A percentile compares a stretch with the other conserved stretches of the same genome.
These are phyloP conservation scores for Hura crepitans DNA, from an alignment of 441 rosid genomes.

Conservation along the genomic window DNA sequence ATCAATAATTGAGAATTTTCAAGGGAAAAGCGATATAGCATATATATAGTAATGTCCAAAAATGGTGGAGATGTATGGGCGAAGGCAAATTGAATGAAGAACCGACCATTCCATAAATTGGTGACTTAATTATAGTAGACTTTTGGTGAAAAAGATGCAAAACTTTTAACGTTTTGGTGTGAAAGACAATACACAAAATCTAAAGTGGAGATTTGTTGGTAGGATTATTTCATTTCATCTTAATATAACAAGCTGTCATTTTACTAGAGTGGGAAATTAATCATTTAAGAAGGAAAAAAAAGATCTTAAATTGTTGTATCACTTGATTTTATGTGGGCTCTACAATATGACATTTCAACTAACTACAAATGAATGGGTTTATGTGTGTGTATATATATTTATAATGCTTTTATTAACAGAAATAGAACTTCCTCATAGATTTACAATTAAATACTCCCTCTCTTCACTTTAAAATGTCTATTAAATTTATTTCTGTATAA, in stretches of 20 bases:
- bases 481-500: no score
- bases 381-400: no score
- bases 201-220: background rate
- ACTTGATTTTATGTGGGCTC: conserved; percentile 20
- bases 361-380: conserved; percentile 7
- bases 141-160: background rate
- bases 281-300: background rate
- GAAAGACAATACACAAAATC: background rate
- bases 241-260: background rate
- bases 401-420: no score
- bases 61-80: background rate
- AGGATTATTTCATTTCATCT: no score
- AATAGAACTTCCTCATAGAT: no score
- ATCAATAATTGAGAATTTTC: background rate
- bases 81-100: background rate
- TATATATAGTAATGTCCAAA: background rate
- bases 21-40: background rate
- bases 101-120: background rate
- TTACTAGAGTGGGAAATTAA: background rate
- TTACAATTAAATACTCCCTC: no score
- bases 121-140: conserved; percentile 10
- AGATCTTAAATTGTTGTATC: conserved; percentile 22
- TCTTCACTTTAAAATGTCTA: no score
- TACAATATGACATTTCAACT: conserved; percentile 27
- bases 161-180: background rate